These are phyloP conservation scores for Scheffersomyces quercinus DNA, from an alignment of 1,139 yeast species.

Conservation along the genomic window DNA sequence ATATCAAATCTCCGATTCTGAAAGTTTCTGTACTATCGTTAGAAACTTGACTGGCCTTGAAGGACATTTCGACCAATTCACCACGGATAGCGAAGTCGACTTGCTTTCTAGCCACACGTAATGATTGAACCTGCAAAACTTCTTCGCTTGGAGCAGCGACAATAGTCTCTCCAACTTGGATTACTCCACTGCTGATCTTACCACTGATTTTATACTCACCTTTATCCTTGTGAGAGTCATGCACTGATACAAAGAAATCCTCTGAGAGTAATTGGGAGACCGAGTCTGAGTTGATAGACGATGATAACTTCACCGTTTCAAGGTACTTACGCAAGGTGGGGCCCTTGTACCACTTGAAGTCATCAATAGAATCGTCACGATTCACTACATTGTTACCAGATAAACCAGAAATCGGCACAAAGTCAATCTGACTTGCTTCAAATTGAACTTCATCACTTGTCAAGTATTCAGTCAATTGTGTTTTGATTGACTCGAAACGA, in stretches of 20 bases:
- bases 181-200: slow-evolving; percentile 69
- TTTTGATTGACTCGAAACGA: slow-evolving; percentile 63
- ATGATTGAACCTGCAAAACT: slow-evolving; percentile 31
- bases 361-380: slow-evolving; percentile 26
- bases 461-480: slow-evolving; percentile 61
- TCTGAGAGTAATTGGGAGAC: slow-evolving; percentile 26
- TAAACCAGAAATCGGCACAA: slow-evolving; percentile 86
- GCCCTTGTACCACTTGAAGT: slow-evolving; percentile 63
- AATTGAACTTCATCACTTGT: slow-evolving; percentile 60
- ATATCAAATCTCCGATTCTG: slow-evolving; percentile 69
- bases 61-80: slow-evolving; percentile 62
- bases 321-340: slow-evolving; percentile 63
- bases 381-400: slow-evolving; percentile 78
- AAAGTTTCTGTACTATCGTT: slow-evolving; percentile 53
- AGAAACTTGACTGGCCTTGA: slow-evolving; percentile 46
- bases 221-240: slow-evolving; percentile 38
- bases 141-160: slow-evolving; percentile 55
- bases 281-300: slow-evolving; percentile 5
- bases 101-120: slow-evolving; percentile 25
- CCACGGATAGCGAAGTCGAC: slow-evolving; percentile 62
- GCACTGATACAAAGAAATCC: slow-evolving; percentile 51
- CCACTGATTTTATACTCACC: slow-evolving; percentile 59
- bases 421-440: slow-evolving; percentile 47
- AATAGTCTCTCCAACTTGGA: slow-evolving; percentile 77
- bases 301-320: slow-evolving; percentile 26